Evolutionary conservation across 257 asterid genomes (phyloP), one percentile per base, ranked within the genome.

Genomic region (Marsdenia floribunda): DNA sequence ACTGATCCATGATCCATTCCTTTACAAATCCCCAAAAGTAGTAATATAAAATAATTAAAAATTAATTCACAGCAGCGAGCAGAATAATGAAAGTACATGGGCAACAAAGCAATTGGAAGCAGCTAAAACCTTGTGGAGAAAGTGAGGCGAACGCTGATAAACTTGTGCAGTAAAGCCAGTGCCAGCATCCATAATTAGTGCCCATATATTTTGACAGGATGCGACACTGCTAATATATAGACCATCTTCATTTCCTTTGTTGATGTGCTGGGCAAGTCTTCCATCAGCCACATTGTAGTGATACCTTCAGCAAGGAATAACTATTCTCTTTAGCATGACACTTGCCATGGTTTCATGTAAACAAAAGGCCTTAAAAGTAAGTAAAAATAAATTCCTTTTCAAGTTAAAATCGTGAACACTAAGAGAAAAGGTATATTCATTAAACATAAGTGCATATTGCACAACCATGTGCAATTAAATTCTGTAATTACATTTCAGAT

Each of bases 1-100:
- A 93, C 44, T 91, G 90, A 68, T 86, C 93, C 96, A 87, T 76
- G 78, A 93, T 93, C 95, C 95, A 93, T 76, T 91, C 98, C 98
- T 92, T 81, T 44, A 83, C 21, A 80, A 72, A 83, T 14, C 55
- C 22, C 68, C 22, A 68, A 70, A 67, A 35, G 6, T 16, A 49
- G 4, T 70, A 64, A 54, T 3, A 21, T 12, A 52, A 4, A 52
- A 18, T 3, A 52, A 52, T 14, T 29, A 29, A 52, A 52, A 52
- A 52, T 7, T 6, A 44, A 50, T 50, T 15, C 37, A 65, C 3
- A 65, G 9, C 50, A 16, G 29, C 13, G 4, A 2, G 16, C 24
- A 37, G 3, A 21, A 38, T 19, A 66, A 65, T 14, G 9, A 19
- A 38, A 13, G 53, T 3, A 26, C 42, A 26, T 2, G 68, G 10